Percentiles rank a stretch among this genome's conserved stretches.
These are phyloP conservation scores for Dimocarpus longan DNA, from an alignment of 345 rosid species.

Conservation along the genomic window DNA sequence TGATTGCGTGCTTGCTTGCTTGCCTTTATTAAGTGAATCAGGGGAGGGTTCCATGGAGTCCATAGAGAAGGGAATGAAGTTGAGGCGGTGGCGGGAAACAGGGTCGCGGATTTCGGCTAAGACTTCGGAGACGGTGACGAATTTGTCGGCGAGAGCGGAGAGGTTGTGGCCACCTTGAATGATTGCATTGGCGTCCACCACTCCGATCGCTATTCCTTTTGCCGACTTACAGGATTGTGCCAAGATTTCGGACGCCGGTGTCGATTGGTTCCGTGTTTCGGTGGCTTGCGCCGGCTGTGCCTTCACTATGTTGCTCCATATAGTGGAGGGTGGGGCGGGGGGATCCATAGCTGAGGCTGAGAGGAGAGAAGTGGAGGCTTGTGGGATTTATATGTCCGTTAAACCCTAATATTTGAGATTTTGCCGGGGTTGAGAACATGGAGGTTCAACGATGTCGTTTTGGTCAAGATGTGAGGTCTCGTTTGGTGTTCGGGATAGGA, in stretches of 20 bases:
- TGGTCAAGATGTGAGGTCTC: no score
- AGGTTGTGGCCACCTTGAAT: slow-evolving; percentile 71
- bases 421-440: no score
- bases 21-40: slow-evolving; percentile 76
- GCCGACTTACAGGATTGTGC: slow-evolving; percentile 74
- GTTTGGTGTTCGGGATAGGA: no score
- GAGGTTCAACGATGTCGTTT: slow-evolving; percentile 5
- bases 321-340: slow-evolving; percentile 24
- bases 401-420: slow-evolving; percentile 9
- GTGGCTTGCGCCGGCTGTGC: slow-evolving; percentile 37
- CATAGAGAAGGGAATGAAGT: slow-evolving; percentile 66
- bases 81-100: slow-evolving; percentile 80
- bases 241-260: slow-evolving; percentile 34
- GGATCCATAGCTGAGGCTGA: slow-evolving; percentile 10
- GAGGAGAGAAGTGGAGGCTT: no score
- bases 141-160: slow-evolving; percentile 58
- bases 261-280: slow-evolving; percentile 12
- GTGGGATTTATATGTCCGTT: background rate
- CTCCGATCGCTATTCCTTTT: slow-evolving; percentile 72
- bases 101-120: slow-evolving; percentile 87
- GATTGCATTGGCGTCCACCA: slow-evolving; percentile 89
- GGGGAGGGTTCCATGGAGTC: slow-evolving; percentile 86
- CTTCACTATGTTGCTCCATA: slow-evolving; percentile 80
- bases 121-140: slow-evolving; percentile 87
- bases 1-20: slow-evolving; percentile 34